Percentiles rank a stretch among this genome's conserved stretches.
These are phyloP conservation scores for Coemansia sp. DNA, from an alignment of 192 early-diverging fungal genomes.

Conservation along the genomic window DNA sequence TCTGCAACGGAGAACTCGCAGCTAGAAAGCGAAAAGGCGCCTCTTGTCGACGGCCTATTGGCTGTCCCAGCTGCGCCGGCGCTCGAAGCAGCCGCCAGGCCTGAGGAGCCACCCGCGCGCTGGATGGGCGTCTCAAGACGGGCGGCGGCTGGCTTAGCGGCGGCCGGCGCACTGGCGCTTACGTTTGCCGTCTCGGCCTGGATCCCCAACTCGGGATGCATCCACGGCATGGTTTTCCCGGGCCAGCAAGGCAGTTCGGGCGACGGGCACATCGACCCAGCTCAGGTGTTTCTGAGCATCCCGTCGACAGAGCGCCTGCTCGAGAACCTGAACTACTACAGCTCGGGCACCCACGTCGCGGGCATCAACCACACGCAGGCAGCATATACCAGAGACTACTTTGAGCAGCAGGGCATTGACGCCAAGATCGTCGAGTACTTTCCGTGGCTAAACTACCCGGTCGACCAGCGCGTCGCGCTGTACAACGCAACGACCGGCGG, in stretches of 20 bases:
- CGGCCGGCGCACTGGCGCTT: conserved; percentile 12
- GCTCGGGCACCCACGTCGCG: conserved; percentile 57
- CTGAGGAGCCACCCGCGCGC: neutral
- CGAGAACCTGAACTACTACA: conserved; percentile 51
- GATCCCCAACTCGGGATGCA: conserved; percentile 11
- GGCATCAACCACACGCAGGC: conserved; percentile 55
- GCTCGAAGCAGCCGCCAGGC: neutral
- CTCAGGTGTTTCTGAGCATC: conserved; percentile 41
- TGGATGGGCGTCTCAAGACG: neutral
- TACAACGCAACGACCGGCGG: conserved; percentile 41
- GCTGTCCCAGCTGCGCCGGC: neutral
- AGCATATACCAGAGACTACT: conserved; percentile 53
- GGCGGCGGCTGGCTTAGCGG: conserved; percentile 2
- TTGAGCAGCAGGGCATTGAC: conserved; percentile 52
- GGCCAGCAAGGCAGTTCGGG: neutral
- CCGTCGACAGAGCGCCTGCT: conserved; percentile 45
- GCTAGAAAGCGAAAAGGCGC: conserved; percentile 1
- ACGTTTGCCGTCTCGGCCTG: conserved; percentile 5
- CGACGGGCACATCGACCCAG: conserved; percentile 25
- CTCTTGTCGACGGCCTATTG: neutral
- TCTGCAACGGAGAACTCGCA: neutral
- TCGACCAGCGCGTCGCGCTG: conserved; percentile 49
- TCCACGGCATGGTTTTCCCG: conserved; percentile 1
- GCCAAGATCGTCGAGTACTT: conserved; percentile 57
- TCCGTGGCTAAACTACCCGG: conserved; percentile 57